Evolutionary conservation across 768 basidiomycete species (phyloP).

Genomic region (Suillus placidus): DNA sequence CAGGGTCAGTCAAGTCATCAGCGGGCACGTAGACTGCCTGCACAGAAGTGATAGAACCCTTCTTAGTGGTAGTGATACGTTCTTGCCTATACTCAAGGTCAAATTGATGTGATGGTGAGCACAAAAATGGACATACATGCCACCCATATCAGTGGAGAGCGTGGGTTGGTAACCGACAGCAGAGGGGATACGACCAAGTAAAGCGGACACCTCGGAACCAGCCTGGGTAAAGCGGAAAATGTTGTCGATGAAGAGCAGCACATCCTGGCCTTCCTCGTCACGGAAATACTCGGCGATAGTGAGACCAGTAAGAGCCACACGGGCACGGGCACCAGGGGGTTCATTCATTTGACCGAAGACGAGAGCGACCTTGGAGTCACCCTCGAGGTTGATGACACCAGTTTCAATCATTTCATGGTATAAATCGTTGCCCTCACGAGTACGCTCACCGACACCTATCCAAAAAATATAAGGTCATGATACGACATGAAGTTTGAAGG

Average conservation of each 20-base stretch:
- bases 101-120: conserved; percentile 7
- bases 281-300: conserved; percentile 99
- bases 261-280: conserved; percentile 99
- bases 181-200: conserved; percentile 99
- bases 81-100: conserved; percentile 72
- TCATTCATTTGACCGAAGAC: conserved; percentile 99
- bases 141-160: conserved; percentile 99
- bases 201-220: conserved; percentile 99
- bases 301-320: conserved; percentile 98
- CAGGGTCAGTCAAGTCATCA: conserved; percentile 99
- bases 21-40: conserved; percentile 99
- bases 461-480: conserved; percentile 15
- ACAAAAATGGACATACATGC: conserved; percentile 67
- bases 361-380: conserved; percentile 99
- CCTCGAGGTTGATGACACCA: conserved; percentile 99
- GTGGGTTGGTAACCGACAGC: conserved; percentile 99
- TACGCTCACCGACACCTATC: conserved; percentile 97
- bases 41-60: conserved; percentile 99
- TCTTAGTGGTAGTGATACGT: conserved; percentile 99
- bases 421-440: conserved; percentile 99
- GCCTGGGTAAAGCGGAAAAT: conserved; percentile 99
- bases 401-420: conserved; percentile 99
- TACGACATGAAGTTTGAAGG: background rate
- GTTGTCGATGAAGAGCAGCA: conserved; percentile 99
- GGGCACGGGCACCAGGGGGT: conserved; percentile 99